Evolutionary conservation across 352 stramenopile species (phyloP).

Genomic region (Pythium plurisporium): DNA sequence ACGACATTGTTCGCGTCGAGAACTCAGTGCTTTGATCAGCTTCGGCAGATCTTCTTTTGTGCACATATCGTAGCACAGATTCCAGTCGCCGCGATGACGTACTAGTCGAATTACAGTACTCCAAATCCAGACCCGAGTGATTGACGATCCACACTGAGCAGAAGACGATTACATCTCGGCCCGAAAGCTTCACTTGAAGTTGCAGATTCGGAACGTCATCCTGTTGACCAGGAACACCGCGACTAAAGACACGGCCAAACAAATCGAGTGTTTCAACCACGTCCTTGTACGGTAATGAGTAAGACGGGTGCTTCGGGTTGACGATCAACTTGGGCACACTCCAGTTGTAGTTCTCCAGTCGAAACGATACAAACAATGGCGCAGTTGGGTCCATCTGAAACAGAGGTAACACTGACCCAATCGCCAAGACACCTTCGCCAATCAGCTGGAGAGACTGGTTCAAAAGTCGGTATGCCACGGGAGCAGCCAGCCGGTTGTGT

Average conservation of each 20-base stretch:
- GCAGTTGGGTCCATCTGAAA: conserved; percentile 75
- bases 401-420: conserved; percentile 76
- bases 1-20: conserved; percentile 56
- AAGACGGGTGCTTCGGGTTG: conserved; percentile 63
- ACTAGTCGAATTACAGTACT: conserved; percentile 83
- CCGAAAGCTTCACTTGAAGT: conserved; percentile 76
- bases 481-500: conserved; percentile 77
- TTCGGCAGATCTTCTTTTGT: conserved; percentile 38
- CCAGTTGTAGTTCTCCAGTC: conserved; percentile 88
- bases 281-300: conserved; percentile 80
- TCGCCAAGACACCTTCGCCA: conserved; percentile 78
- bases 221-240: conserved; percentile 63
- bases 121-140: conserved; percentile 75
- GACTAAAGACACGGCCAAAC: conserved; percentile 62
- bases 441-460: conserved; percentile 81
- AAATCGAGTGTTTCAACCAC: conserved; percentile 63
- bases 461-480: conserved; percentile 80
- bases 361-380: conserved; percentile 76
- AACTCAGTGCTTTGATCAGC: conserved; percentile 59
- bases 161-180: conserved; percentile 79
- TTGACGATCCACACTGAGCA: conserved; percentile 89
- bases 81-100: conserved; percentile 67
- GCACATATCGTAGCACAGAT: conserved; percentile 68
- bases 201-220: conserved; percentile 77
- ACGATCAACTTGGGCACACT: conserved; percentile 74